Percentiles rank a stretch among this genome's conserved stretches.
Evolutionary conservation across 2,329 filamentous ascomycete genomes (phyloP).

Genomic region (Alternaria conjuncta): DNA sequence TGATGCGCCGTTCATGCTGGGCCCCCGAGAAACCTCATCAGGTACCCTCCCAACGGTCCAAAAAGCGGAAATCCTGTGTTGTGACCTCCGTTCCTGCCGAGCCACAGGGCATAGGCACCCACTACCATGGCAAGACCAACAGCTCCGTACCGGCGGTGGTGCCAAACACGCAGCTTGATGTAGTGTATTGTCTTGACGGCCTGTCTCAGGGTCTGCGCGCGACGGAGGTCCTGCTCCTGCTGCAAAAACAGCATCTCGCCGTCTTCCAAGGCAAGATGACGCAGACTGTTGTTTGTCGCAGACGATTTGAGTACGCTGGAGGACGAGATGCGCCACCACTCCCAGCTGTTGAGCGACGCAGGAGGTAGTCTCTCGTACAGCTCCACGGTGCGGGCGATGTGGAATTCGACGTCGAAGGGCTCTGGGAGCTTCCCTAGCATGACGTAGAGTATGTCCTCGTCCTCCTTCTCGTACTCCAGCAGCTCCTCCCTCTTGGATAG

Average conservation of each 20-base stretch:
- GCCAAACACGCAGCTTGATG: constrained; percentile 60
- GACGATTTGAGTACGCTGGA: constrained; percentile 88
- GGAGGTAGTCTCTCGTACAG: constrained; percentile 75
- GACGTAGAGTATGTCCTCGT: constrained; percentile 87
- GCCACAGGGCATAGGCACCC: constrained; percentile 45
- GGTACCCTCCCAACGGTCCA: constrained; percentile 22
- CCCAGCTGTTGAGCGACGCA: constrained; percentile 65
- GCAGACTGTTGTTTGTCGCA: constrained; percentile 58
- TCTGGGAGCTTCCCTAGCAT: constrained; percentile 85
- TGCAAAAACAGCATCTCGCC: constrained; percentile 71
- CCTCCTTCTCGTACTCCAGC: constrained; percentile 77
- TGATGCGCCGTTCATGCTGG: neutral
- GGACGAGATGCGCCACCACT: constrained; percentile 75
- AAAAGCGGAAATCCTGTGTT: constrained; percentile 13
- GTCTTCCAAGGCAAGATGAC: constrained; percentile 66
- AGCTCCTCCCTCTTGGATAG: constrained; percentile 81
- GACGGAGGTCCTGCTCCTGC: constrained; percentile 75
- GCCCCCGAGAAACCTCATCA: constrained; percentile 21
- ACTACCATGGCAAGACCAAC: constrained; percentile 58
- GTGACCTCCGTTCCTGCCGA: constrained; percentile 31
- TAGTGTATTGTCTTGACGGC: constrained; percentile 50
- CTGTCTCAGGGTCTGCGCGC: constrained; percentile 60
- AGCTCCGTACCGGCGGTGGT: constrained; percentile 69
- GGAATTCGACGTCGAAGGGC: constrained; percentile 77
- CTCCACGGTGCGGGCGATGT: constrained; percentile 70